phyloP scores from a whole-genome alignment of 169 alveolate species.

The Plasmodium blacklocki region DNA sequence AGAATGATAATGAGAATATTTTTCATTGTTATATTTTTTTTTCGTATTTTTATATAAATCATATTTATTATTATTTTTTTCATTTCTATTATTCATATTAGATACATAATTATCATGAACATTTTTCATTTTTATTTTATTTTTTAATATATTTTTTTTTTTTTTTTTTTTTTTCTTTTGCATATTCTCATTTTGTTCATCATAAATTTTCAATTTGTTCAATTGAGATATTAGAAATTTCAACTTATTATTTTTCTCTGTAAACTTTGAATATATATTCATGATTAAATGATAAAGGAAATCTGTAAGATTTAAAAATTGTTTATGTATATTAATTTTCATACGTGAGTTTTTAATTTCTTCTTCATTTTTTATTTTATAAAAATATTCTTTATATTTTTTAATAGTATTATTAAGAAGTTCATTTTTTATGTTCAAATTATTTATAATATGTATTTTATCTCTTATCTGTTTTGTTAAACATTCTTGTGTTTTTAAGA shows the following conservation, averaged over 20 bases:
- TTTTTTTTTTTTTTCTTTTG: slow-evolving; percentile 11
- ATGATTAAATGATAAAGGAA: slow-evolving; percentile 27
- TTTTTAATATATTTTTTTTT: slow-evolving; percentile 7
- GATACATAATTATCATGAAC: too few relatives aligned
- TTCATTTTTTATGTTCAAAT: slow-evolving; percentile 21
- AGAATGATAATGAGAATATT: too few relatives aligned
- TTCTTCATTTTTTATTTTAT: slow-evolving; percentile 53
- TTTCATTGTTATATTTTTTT: neutral
- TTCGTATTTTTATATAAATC: neutral
- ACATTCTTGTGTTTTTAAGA: neutral
- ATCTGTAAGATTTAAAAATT: slow-evolving; percentile 36
- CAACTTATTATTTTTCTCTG: slow-evolving; percentile 53
- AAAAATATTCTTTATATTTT: slow-evolving; percentile 16
- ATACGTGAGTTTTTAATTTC: slow-evolving; percentile 4
- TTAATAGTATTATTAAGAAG: slow-evolving; percentile 20
- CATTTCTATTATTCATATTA: neutral
- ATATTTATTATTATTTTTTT: neutral
- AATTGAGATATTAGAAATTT: slow-evolving; percentile 19
- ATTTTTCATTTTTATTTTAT: neutral
- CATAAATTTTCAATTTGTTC: neutral
- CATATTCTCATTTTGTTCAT: neutral
- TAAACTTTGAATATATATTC: slow-evolving; percentile 7
- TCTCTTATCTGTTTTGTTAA: slow-evolving; percentile 21
- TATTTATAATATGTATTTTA: slow-evolving; percentile 15
- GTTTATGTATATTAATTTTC: slow-evolving; percentile 44